phyloP scores from a whole-genome alignment of 2,329 filamentous ascomycete genomes.

The Alternaria brassicicola region DNA sequence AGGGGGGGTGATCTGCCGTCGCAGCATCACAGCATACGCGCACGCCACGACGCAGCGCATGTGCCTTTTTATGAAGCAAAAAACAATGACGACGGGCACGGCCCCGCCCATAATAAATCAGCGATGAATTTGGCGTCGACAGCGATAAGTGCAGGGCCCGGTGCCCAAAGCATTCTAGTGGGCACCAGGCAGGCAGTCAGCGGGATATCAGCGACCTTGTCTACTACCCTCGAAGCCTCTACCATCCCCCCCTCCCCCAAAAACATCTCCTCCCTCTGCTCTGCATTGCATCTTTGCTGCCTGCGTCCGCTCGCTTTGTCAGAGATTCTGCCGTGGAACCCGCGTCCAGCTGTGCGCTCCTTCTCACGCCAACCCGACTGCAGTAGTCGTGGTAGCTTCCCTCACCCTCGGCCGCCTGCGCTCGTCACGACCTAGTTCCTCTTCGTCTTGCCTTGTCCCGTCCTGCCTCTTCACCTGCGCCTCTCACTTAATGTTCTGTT shows the following conservation, averaged over 20 bases:
- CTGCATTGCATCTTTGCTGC: constrained; percentile 15
- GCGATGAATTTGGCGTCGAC: constrained; percentile 23
- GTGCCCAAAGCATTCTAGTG: constrained; percentile 26
- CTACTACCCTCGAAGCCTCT: constrained; percentile 5
- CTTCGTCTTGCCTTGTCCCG: not conserved
- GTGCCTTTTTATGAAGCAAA: constrained; percentile 19
- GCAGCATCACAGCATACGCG: not conserved
- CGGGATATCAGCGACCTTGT: constrained; percentile 18
- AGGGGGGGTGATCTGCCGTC: not conserved
- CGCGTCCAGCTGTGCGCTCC: constrained; percentile 22
- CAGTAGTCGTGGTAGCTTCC: constrained; percentile 18
- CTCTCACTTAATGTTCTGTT: constrained; percentile 38
- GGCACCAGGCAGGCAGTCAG: constrained; percentile 16
- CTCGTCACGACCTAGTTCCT: constrained; percentile 9
- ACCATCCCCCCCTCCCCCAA: constrained; percentile 6
- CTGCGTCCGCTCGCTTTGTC: constrained; percentile 32
- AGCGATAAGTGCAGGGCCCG: constrained; percentile 28
- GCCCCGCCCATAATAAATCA: constrained; percentile 28
- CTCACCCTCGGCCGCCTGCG: constrained; percentile 15
- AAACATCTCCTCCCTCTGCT: not conserved
- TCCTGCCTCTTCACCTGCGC: constrained; percentile 23
- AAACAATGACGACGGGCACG: constrained; percentile 32
- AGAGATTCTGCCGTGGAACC: constrained; percentile 23
- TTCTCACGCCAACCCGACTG: constrained; percentile 16
- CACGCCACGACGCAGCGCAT: constrained; percentile 12